Percentiles rank a stretch among this genome's conserved stretches.
These are phyloP conservation scores for Biscogniauxia sp. DNA, from an alignment of 2,329 filamentous ascomycete genomes.

Conservation along the genomic window DNA sequence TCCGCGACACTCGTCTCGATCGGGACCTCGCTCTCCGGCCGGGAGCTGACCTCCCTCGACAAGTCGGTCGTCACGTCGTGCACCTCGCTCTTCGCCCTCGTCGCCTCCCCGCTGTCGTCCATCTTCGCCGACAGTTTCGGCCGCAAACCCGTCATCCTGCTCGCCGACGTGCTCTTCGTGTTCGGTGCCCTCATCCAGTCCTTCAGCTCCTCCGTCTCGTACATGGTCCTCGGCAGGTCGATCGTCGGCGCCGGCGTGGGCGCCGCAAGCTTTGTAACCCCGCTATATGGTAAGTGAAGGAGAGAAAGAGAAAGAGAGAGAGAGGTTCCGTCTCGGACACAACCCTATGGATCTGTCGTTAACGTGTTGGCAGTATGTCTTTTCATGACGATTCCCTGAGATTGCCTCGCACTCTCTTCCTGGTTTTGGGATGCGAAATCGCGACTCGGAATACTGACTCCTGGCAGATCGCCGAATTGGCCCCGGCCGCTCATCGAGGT, in stretches of 20 bases:
- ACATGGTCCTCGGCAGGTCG: conserved; percentile 66
- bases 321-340: too few species aligned
- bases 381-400: neutral
- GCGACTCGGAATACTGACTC: neutral
- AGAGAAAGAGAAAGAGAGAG: neutral
- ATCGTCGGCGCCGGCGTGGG: conserved; percentile 73
- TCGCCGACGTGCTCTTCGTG: conserved; percentile 66
- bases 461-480: conserved; percentile 70
- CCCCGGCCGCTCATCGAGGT: conserved; percentile 73
- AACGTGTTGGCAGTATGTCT: neutral
- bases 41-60: conserved; percentile 58
- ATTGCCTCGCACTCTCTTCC: neutral
- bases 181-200: conserved; percentile 67
- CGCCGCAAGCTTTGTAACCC: conserved; percentile 76
- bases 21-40: conserved; percentile 55
- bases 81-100: conserved; percentile 64
- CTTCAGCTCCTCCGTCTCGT: conserved; percentile 50
- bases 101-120: conserved; percentile 63
- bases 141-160: conserved; percentile 60
- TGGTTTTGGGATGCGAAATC: neutral
- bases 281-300: conserved; percentile 56
- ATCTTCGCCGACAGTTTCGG: conserved; percentile 61
- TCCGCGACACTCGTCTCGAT: conserved; percentile 67
- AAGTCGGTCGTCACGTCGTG: conserved; percentile 71
- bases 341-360: neutral